Evolutionary conservation across 2,329 filamentous ascomycete genomes (phyloP).

Genomic region (Colletotrichum spinosum): DNA sequence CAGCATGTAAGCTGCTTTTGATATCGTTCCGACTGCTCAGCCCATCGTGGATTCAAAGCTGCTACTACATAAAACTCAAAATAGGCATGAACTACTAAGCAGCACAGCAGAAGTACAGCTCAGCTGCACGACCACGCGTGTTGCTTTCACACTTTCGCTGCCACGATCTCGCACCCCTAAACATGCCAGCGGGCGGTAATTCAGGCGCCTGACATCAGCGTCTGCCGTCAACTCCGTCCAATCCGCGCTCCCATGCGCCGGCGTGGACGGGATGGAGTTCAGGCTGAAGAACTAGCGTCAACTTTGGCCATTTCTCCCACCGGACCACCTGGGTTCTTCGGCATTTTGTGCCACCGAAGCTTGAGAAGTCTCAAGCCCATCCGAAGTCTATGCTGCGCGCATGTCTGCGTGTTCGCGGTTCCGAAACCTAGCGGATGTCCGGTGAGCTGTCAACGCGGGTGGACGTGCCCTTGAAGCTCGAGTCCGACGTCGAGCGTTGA

Average conservation of each 20-base stretch:
- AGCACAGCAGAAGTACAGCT: too few relatives aligned
- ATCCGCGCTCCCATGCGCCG: slow-evolving; percentile 12
- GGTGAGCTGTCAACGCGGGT: not conserved
- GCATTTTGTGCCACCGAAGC: slow-evolving; percentile 3
- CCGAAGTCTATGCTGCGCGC: slow-evolving; percentile 12
- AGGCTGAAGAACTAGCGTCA: slow-evolving; percentile 13
- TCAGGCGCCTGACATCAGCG: not conserved
- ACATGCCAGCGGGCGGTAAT: not conserved
- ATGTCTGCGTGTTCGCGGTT: not conserved
- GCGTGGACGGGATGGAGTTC: slow-evolving; percentile 13
- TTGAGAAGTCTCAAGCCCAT: slow-evolving; percentile 9
- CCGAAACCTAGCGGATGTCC: not conserved
- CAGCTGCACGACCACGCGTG: too few relatives aligned
- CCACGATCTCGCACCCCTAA: too few relatives aligned
- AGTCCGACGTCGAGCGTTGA: not conserved
- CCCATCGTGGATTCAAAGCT: too few relatives aligned
- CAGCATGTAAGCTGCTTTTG: too few relatives aligned
- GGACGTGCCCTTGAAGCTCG: not conserved
- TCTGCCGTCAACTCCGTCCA: slow-evolving; percentile 11
- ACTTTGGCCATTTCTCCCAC: slow-evolving; percentile 20
- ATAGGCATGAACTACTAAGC: too few relatives aligned
- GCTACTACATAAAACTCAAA: too few relatives aligned
- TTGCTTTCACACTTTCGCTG: too few relatives aligned
- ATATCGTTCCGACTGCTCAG: too few relatives aligned
- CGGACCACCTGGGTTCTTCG: not conserved